A percentile compares a stretch with the other conserved stretches of the same genome.
phyloP scores from a whole-genome alignment of 768 basidiomycete genomes.

The Candolleomyces eurysporus region DNA sequence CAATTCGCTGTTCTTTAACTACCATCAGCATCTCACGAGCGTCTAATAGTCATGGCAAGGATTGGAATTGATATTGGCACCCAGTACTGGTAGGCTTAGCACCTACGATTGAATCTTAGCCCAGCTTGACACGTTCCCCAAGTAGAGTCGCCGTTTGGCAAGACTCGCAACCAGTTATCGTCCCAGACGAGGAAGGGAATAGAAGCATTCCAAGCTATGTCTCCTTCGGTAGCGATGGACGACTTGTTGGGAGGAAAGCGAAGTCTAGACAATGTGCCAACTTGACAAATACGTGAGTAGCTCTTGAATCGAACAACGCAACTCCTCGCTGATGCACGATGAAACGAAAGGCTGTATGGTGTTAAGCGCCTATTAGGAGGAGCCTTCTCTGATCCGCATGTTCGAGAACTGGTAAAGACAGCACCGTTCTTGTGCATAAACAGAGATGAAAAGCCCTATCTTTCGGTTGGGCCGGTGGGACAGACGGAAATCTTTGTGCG shows the following conservation, averaged over 20 bases:
- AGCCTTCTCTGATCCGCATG: background rate
- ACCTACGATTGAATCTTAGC: no score
- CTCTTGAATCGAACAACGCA: no score
- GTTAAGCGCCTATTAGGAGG: background rate
- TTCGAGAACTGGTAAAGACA: background rate
- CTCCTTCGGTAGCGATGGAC: background rate
- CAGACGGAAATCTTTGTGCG: background rate
- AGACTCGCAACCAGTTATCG: background rate
- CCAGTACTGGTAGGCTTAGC: background rate
- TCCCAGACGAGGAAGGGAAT: background rate
- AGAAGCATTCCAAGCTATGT: background rate
- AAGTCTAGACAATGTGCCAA: background rate
- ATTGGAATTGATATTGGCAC: background rate
- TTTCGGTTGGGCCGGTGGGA: background rate
- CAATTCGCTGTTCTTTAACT: background rate
- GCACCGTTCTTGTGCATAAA: background rate
- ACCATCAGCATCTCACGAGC: background rate
- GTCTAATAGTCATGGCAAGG: no score
- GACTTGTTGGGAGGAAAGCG: background rate
- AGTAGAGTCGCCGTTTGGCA: background rate
- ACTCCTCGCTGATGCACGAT: background rate
- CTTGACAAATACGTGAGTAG: background rate
- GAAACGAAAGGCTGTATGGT: background rate
- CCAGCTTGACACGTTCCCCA: no score
- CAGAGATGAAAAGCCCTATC: background rate